A percentile compares a stretch with the other conserved stretches of the same genome.
Evolutionary conservation across 2,329 filamentous ascomycete species (phyloP).

Genomic region (Verticillium klebahnii): DNA sequence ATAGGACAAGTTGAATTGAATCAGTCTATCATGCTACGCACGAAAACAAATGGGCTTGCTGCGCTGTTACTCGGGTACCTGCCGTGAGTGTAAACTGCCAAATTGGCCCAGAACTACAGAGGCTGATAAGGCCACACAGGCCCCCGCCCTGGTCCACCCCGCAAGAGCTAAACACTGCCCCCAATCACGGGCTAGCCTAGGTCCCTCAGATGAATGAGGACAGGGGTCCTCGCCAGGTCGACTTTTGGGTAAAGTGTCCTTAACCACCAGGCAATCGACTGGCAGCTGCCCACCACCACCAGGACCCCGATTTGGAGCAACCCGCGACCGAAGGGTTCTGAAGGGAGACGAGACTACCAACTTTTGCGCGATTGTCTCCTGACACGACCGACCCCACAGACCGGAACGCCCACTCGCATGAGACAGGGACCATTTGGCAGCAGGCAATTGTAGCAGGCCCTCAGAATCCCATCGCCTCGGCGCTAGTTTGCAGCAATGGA

Average conservation of each 20-base stretch:
- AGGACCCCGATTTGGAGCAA: neutral
- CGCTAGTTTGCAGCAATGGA: neutral
- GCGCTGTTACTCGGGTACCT: no score
- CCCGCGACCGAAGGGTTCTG: neutral
- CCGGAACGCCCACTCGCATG: neutral
- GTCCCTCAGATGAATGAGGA: neutral
- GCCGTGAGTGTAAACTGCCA: no score
- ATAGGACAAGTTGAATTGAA: neutral
- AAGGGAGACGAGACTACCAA: neutral
- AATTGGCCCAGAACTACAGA: no score
- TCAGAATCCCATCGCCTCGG: neutral
- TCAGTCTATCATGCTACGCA: neutral
- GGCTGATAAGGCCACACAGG: neutral
- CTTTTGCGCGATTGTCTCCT: no score
- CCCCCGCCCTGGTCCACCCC: neutral
- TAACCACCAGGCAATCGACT: neutral
- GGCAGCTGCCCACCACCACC: neutral
- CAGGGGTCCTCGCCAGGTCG: neutral
- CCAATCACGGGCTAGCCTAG: conserved; percentile 8
- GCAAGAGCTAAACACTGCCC: conserved; percentile 4
- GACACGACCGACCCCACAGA: neutral
- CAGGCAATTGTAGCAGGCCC: neutral
- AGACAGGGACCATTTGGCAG: neutral
- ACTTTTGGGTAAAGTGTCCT: conserved; percentile 16
- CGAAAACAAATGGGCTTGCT: no score